Percentiles rank a stretch among this genome's conserved stretches.
Evolutionary conservation across 2,329 filamentous ascomycete genomes (phyloP).

Genomic region (Plenodomus lindquistii): DNA sequence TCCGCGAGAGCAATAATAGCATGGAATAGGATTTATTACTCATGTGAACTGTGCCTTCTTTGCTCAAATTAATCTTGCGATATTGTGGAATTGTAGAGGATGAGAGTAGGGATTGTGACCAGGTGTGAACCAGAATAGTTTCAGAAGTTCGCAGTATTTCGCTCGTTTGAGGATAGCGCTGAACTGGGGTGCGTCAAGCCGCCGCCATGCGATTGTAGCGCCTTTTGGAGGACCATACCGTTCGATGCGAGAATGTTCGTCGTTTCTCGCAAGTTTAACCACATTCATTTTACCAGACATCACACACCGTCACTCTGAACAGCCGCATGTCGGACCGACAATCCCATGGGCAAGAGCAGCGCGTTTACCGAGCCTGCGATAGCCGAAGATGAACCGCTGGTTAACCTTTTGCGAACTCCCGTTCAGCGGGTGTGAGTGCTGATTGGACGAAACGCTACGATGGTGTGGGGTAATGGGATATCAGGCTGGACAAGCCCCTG

Average conservation of each 20-base stretch:
- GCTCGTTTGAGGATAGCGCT: constrained; percentile 8
- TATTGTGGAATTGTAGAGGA: neutral
- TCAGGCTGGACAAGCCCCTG: no score
- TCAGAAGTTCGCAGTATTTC: constrained; percentile 18
- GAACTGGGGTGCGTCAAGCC: neutral
- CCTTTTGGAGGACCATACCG: no score
- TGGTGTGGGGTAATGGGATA: neutral
- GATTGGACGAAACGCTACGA: constrained; percentile 1
- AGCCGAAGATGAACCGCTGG: constrained; percentile 6
- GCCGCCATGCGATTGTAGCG: no score
- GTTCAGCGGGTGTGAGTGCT: neutral
- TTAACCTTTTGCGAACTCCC: constrained; percentile 3
- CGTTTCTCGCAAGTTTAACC: neutral
- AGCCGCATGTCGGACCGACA: constrained; percentile 11
- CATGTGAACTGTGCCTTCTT: no score
- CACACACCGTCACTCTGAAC: neutral
- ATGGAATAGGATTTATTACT: constrained; percentile 17
- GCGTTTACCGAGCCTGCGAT: constrained; percentile 1
- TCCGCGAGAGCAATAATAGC: constrained; percentile 9
- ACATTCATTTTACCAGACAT: neutral
- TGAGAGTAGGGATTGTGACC: neutral
- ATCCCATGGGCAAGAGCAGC: constrained; percentile 1
- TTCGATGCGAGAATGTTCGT: no score
- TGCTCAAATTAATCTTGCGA: constrained; percentile 3
- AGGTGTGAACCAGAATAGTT: constrained; percentile 3